Conservation (phyloP, 163 green algal genomes). For the Chlamydomonas reinhardtii region DNA sequence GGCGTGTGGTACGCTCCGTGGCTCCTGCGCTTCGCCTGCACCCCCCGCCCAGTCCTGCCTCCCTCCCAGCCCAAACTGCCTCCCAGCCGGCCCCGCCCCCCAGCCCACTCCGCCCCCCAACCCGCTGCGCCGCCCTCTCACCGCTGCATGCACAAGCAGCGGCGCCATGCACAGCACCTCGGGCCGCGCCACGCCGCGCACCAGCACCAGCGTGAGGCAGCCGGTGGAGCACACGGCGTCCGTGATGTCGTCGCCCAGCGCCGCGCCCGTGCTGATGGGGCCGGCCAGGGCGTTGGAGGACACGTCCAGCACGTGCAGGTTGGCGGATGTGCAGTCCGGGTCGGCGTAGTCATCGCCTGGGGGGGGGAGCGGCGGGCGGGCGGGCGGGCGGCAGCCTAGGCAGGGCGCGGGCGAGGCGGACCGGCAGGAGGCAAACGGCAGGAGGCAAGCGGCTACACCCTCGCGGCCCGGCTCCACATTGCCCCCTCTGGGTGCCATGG, state of each 20-base stretch:
- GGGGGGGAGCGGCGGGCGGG: too few relatives aligned
- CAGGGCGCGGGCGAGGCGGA: too few relatives aligned
- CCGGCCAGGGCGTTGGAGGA: slow-evolving; percentile 23
- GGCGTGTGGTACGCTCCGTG: too few relatives aligned
- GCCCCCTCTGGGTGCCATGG: too few relatives aligned
- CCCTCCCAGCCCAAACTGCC: too few relatives aligned
- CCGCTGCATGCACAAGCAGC: slow-evolving; percentile 25
- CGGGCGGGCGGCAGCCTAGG: too few relatives aligned
- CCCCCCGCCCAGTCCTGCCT: too few relatives aligned
- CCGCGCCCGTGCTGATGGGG: slow-evolving; percentile 20
- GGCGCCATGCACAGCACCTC: slow-evolving; percentile 38
- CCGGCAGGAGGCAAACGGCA: too few relatives aligned
- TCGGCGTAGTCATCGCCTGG: slow-evolving; percentile 44
- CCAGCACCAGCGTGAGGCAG: slow-evolving; percentile 44
- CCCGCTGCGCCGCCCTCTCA: neutral
- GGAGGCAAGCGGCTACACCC: too few relatives aligned
- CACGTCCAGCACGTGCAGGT: slow-evolving; percentile 11
- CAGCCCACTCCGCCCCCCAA: neutral
- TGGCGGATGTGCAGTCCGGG: slow-evolving; percentile 19
- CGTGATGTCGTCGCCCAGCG: slow-evolving; percentile 47
- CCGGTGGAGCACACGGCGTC: slow-evolving; percentile 46
- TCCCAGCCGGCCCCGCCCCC: too few relatives aligned
- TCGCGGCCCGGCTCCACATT: too few relatives aligned
- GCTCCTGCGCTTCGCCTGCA: too few relatives aligned
- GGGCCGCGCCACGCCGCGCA: neutral